Conservation (phyloP, 2,329 filamentous ascomycete species). For the Colletotrichum ledebouriae region DNA sequence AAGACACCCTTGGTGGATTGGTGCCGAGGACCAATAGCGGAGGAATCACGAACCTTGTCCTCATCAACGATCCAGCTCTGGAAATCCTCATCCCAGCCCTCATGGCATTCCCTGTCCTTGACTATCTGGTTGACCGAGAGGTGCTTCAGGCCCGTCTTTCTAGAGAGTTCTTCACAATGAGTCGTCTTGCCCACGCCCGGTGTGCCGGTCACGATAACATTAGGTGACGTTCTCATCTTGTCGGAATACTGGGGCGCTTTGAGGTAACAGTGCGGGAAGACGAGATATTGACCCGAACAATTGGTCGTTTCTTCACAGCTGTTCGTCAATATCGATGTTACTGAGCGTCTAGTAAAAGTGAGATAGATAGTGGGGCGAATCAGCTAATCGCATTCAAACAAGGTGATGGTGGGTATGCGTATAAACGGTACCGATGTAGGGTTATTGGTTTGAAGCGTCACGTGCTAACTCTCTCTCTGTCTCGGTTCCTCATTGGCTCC, state of each 20-base stretch:
- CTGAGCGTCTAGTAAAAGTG: neutral
- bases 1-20: too few species aligned
- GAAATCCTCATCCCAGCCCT: conserved; percentile 87
- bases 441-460: conserved; percentile 9
- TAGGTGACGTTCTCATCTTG: conserved; percentile 70
- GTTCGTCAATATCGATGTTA: too few species aligned
- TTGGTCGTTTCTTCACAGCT: too few species aligned
- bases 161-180: conserved; percentile 85
- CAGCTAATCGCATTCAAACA: conserved; percentile 32
- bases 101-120: conserved; percentile 88
- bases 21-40: too few species aligned
- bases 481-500: too few species aligned
- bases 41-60: conserved; percentile 76
- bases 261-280: too few species aligned
- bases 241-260: too few species aligned
- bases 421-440: neutral
- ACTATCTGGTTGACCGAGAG: conserved; percentile 91
- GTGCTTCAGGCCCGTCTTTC: conserved; percentile 82
- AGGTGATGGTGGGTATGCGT: neutral
- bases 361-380: conserved; percentile 7
- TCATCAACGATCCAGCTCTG: conserved; percentile 96
- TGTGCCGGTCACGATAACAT: conserved; percentile 95
- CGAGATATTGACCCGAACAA: too few species aligned
- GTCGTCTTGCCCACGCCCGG: conserved; percentile 97
- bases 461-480: conserved; percentile 1